A percentile compares a stretch with the other conserved stretches of the same genome.
These are phyloP conservation scores for Melaleuca alternifolia DNA, from an alignment of 345 rosid genomes.

Conservation along the genomic window DNA sequence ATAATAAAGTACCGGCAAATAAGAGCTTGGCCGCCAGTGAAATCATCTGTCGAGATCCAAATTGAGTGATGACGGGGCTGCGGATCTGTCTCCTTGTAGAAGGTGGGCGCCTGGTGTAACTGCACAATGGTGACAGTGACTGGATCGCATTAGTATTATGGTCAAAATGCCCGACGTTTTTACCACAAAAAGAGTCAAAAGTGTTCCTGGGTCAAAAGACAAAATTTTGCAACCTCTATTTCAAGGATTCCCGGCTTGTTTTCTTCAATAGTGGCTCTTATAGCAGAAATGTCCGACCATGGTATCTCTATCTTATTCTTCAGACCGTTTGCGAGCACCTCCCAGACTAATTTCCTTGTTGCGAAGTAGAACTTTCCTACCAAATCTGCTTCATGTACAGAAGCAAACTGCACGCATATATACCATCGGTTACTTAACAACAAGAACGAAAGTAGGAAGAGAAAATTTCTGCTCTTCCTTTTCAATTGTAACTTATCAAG, in stretches of 20 bases:
- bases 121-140: not conserved
- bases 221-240: constrained; percentile 13
- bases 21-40: constrained; percentile 12
- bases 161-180: not conserved
- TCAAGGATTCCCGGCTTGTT: constrained; percentile 21
- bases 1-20: not conserved
- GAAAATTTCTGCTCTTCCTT: not conserved
- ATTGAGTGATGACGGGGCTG: constrained; percentile 18
- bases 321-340: constrained; percentile 20
- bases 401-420: constrained; percentile 12
- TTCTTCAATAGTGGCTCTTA: constrained; percentile 6
- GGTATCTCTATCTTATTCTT: constrained; percentile 36
- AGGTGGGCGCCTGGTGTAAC: constrained; percentile 8
- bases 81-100: constrained; percentile 9
- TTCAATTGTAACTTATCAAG: not conserved
- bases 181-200: not conserved
- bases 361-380: constrained; percentile 60
- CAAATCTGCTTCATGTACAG: constrained; percentile 29
- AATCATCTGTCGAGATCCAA: constrained; percentile 10
- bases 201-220: not conserved
- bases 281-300: constrained; percentile 27
- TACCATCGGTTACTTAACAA: not conserved
- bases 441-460: not conserved
- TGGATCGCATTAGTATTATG: not conserved
- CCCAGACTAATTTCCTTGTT: constrained; percentile 60